phyloP scores from a whole-genome alignment of 306 rosid genomes.

The Lupinus albus region DNA sequence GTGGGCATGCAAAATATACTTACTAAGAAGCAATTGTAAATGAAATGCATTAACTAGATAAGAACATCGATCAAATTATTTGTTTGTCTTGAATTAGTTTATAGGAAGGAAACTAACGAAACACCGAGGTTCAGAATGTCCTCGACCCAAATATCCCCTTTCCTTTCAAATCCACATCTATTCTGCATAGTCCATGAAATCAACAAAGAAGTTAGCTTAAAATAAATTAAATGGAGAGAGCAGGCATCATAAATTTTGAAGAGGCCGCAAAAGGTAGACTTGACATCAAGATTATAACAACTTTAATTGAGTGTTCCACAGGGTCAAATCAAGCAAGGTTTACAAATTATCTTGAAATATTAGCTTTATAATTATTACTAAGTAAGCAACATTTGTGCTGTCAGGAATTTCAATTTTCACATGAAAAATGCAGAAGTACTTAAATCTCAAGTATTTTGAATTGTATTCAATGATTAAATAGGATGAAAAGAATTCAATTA shows the following conservation, averaged over 20 bases:
- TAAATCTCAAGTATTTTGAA: background rate
- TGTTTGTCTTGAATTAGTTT: constrained; percentile 33
- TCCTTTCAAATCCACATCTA: constrained; percentile 92
- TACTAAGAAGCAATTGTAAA: background rate
- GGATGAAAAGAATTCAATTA: background rate
- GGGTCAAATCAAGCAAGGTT: background rate
- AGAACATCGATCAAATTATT: constrained; percentile 17
- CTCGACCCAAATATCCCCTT: constrained; percentile 93
- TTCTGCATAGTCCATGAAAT: constrained; percentile 62
- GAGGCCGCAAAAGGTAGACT: constrained; percentile 26
- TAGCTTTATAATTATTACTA: background rate
- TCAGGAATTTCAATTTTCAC: background rate
- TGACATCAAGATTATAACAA: background rate
- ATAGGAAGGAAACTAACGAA: constrained; percentile 66
- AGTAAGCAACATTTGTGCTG: background rate
- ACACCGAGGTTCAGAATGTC: constrained; percentile 93
- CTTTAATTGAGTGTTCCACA: background rate
- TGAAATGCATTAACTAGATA: background rate
- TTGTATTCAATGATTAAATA: background rate
- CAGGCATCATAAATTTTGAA: constrained; percentile 19
- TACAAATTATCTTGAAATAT: background rate
- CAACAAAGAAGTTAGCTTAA: constrained; percentile 21
- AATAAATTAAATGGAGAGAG: constrained; percentile 4
- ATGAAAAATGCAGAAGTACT: background rate
- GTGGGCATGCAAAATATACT: background rate